Evolutionary conservation across 768 basidiomycete genomes (phyloP), one percentile per base, ranked within the genome.

Genomic region (Russula griseocarnosa): DNA sequence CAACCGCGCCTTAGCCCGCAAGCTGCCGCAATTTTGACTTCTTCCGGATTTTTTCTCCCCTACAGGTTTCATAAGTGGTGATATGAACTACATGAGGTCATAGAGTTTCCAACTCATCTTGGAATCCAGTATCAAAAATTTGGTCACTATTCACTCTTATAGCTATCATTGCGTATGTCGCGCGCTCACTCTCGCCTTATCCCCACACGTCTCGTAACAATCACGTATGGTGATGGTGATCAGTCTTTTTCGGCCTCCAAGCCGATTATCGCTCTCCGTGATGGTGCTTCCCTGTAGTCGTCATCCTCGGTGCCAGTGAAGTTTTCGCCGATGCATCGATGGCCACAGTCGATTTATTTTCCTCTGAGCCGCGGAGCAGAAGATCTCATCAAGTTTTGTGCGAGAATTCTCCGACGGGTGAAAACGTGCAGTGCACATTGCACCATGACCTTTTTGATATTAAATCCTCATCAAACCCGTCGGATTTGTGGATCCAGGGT

Each of bases 61-160:
- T n/a, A 22, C n/a, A 51, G 47, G 34, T 56, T 50, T 60, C 52
- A 65, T 57, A 42, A 55, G 40, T 36, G 32, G 50, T 52, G 47
- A 51, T 16, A 53, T 51, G 55, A 36, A 24, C 47, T 52, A 32
- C 55, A 61, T 65, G 64, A 65, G 59, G 60, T 65, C 60, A 65
- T 65, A 26, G 42, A 10, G 24, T 56, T 52, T 55, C 32, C 49
- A 46, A 28, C 55, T 46, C 64, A 61, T 61, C 55, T 56, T 61
- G 40, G 55, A 3, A 61, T 61, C 34, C 30, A 42, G 55, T 49
- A 30, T 61, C 54, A 60, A 50, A 24, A 51, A 30, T 36, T 50
- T 56, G 55, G 54, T n/a, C 49, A 38, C 38, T 24, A 32, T 40
- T 28, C 64, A 57, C 55, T 46, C 32, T 46, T 65, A 34, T 65